phyloP scores from a whole-genome alignment of 2,329 filamentous ascomycete species.

The Zasmidium angulare region DNA sequence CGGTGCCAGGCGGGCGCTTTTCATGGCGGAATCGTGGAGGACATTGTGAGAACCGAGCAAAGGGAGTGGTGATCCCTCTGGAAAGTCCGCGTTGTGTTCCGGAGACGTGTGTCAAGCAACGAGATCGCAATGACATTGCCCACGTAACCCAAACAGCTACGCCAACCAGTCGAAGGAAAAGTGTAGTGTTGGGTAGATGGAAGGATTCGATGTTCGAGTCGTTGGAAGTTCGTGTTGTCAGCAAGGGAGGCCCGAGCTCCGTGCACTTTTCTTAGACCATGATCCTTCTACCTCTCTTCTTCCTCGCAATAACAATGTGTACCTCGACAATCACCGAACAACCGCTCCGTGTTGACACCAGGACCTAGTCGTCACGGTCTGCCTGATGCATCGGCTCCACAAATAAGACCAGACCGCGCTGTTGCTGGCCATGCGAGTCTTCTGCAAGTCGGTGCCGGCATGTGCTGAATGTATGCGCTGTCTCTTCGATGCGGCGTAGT shows the following conservation, averaged over 20 bases:
- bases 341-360: too few species aligned
- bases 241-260: not conserved
- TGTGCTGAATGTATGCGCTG: constrained; percentile 40
- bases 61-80: not conserved
- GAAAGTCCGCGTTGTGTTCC: not conserved
- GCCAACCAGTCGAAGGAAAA: too few species aligned
- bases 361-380: too few species aligned
- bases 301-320: not conserved
- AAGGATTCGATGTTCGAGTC: not conserved
- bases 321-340: too few species aligned
- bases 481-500: constrained; percentile 75
- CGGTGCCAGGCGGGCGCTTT: not conserved
- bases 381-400: too few species aligned
- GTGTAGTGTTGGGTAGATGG: too few species aligned
- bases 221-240: not conserved
- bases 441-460: not conserved
- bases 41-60: constrained; percentile 6
- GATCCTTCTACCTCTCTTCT: not conserved
- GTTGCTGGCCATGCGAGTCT: not conserved
- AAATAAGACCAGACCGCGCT: not conserved
- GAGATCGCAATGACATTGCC: constrained; percentile 1
- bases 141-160: not conserved
- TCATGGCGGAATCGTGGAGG: not conserved
- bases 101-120: not conserved
- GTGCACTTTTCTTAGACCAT: not conserved